Conservation (phyloP, 257 asterid species). For the Echium plantagineum region DNA sequence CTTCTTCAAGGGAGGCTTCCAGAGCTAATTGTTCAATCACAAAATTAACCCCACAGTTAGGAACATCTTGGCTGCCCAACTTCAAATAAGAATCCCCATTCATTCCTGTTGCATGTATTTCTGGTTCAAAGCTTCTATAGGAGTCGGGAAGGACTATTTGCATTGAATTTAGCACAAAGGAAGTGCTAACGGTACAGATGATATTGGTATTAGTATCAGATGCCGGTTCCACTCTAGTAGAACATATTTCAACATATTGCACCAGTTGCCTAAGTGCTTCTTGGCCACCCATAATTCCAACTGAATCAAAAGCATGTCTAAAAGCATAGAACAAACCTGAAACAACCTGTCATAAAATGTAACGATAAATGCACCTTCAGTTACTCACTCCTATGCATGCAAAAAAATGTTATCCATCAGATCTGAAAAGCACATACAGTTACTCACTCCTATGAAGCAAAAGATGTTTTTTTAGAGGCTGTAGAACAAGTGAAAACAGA, state of each 20-base stretch:
- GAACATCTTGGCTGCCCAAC: constrained; percentile 16
- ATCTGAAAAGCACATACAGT: too few species aligned
- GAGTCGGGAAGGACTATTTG: constrained; percentile 49
- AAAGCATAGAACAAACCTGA: constrained; percentile 28
- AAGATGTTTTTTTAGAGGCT: too few species aligned
- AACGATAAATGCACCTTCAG: constrained; percentile 1
- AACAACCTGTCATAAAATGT: constrained; percentile 39
- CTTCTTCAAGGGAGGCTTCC: constrained; percentile 31
- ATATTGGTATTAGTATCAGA: constrained; percentile 22
- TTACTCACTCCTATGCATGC: not conserved
- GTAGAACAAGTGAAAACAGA: constrained; percentile 10
- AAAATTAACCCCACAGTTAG: constrained; percentile 45
- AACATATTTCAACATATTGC: constrained; percentile 16
- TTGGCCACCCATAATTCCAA: constrained; percentile 20
- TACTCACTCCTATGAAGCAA: too few species aligned
- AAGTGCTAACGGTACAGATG: constrained; percentile 25
- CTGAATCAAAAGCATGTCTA: constrained; percentile 33
- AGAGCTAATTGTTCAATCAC: constrained; percentile 30
- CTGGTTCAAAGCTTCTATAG: constrained; percentile 31
- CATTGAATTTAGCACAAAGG: constrained; percentile 42
- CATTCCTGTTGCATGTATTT: constrained; percentile 17
- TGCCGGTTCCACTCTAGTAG: constrained; percentile 20
- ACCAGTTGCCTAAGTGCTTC: constrained; percentile 27
- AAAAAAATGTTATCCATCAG: too few species aligned
- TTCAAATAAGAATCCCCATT: constrained; percentile 23